Base-by-base conservation (phyloP, 139 green algal species). In the Picochlorum sp. region DNA sequence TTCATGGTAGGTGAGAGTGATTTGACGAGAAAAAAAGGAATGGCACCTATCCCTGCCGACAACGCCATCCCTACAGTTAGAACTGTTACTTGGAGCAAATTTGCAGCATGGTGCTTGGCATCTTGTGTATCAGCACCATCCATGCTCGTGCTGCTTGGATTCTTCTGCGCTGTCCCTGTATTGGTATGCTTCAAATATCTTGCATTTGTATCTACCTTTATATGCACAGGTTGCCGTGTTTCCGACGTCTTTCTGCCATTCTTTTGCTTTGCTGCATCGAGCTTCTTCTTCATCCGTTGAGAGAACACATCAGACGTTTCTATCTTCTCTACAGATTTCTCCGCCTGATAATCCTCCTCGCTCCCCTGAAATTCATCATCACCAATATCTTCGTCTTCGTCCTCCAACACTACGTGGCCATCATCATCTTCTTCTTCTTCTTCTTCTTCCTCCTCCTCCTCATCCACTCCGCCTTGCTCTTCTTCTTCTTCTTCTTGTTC, bases 1-100 rank as follows among this genome's bases (percentile, higher is more conserved):
- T 80, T 73, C 72, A 74, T 84, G 10, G 38, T 49, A 8, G 54
- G 46, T 16, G 71, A 80, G 20, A 90, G 58, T 41, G 16, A 62
- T 4, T 68, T 58, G 41, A 86, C 67, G 59, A 92, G 85, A 64
- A 92, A 85, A 74, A 88, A 93, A 8, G 88, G 88, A 28, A 89
- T 20, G 1, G 84, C 82, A 3, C 88, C 88, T 37, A 95, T 60
- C 28, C 76, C 79, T 4, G 75, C 83, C 18, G 72, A 74, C 2
- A 60, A 60, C 2, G 82, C 81, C 85, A 90, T 92, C 41, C 74
- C 50, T 2, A 75, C 32, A 6, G 75, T 89, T 2, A 81, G 15
- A 9, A 91, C 78, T 10, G 63, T 44, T 4, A 28, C 6, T 9
- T 58, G 71, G 68, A 59, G 46, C 37, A 44, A 26, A 23, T 30